Base-by-base conservation (phyloP, 2,329 filamentous ascomycete species). In the Gliomastix tumulicola region DNA sequence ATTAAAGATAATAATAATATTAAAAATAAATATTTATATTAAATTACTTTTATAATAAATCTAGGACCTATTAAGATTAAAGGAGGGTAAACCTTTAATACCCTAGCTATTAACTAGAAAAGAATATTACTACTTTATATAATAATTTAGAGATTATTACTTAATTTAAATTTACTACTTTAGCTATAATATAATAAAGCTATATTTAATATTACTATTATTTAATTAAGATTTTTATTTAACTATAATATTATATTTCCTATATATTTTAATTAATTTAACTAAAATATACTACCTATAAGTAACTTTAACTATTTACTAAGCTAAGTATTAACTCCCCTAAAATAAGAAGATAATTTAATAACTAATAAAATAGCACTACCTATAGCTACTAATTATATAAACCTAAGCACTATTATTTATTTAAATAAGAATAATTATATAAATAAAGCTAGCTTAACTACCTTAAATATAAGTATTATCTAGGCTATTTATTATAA, bases 111-210 rank as follows among this genome's bases (percentile, higher is more conserved):
- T n/a, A n/a, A n/a, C n/a, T n/a, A n/a, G n/a, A n/a, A n/a, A n/a
- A n/a, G n/a, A n/a, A n/a, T n/a, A n/a, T n/a, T n/a, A 28, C 16
- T 25, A 35, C 8, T 12, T 35, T 35, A 23, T 25, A 25, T 21
- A 35, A 16, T n/a, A n/a, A n/a, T n/a, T n/a, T n/a, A n/a, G n/a
- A n/a, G n/a, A 35, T 35, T 27, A n/a, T 27, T 25, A 25, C 18
- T 12, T 25, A 31, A 31, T 31, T 31, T 13, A 12, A 13, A 31
- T 15, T 31, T 13, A 12, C 16, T 9, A 13, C 16, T 31, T 8
- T 31, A 31, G 9, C 16, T 31, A 31, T 12, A 31, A 17, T 31
- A 31, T 31, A 31, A 31, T 31, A 36, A 36, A 36, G 22, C 19
- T 27, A 32, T 16, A 30, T 20, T 20, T 36, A 17, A 32, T 31